phyloP scores from a whole-genome alignment of 768 basidiomycete species.

The Rhodosporidiobolus sp. region DNA sequence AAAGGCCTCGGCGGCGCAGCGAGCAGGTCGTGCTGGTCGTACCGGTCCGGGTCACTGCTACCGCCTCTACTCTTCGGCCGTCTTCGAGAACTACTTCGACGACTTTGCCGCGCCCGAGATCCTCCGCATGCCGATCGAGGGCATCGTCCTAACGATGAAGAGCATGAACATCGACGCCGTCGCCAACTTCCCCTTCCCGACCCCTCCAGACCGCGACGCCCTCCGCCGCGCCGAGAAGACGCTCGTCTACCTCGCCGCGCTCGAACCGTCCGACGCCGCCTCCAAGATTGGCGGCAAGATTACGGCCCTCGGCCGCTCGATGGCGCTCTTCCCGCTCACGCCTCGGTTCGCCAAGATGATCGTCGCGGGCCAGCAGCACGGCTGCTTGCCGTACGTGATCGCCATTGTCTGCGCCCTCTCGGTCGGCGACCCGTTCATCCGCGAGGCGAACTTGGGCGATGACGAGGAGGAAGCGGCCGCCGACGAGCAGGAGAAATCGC shows the following conservation, averaged over 20 bases:
- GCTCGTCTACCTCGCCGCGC: slow-evolving; percentile 76
- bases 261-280: slow-evolving; percentile 50
- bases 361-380: slow-evolving; percentile 77
- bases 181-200: slow-evolving; percentile 96
- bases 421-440: slow-evolving; percentile 92
- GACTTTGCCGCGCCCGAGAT: slow-evolving; percentile 86
- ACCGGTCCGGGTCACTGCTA: slow-evolving; percentile 99
- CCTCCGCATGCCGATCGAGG: slow-evolving; percentile 91
- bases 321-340: slow-evolving; percentile 89
- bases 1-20: slow-evolving; percentile 89
- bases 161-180: slow-evolving; percentile 97
- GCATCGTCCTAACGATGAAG: slow-evolving; percentile 97
- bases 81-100: slow-evolving; percentile 89
- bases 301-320: slow-evolving; percentile 82
- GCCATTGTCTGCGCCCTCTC: slow-evolving; percentile 84
- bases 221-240: slow-evolving; percentile 77
- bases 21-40: slow-evolving; percentile 93
- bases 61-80: slow-evolving; percentile 88
- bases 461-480: slow-evolving; percentile 55
- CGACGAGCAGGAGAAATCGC: slow-evolving; percentile 48
- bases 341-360: slow-evolving; percentile 96
- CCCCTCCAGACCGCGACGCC: slow-evolving; percentile 75
- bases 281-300: slow-evolving; percentile 60
- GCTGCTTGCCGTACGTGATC: slow-evolving; percentile 85
- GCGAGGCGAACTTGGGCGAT: slow-evolving; percentile 60